Base-by-base conservation (phyloP, 257 asterid genomes). In the Solanum rostratum region DNA sequence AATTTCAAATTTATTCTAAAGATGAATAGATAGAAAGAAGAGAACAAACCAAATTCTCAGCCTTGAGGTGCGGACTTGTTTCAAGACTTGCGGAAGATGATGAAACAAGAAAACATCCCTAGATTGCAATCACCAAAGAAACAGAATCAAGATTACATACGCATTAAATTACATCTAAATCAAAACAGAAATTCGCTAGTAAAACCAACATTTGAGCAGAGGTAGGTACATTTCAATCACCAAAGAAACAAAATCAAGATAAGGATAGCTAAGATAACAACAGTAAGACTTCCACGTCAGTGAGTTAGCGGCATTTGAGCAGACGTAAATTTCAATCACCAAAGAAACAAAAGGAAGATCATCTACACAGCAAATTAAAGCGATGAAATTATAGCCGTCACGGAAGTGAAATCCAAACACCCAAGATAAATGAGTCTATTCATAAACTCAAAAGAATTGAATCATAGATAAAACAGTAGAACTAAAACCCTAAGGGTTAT, bases 61-160 rank as follows among this genome's bases (percentile, higher is more conserved):
- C 98, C 89, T 90, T 95, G 79, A 94, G 90, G 84, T 93, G 98
- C 18, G 95, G 97, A 74, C 92, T 91, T 62, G 93, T 89, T 84
- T 96, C 99, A 53, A 92, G 83, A 90, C 91, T 95, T 65, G 87
- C 84, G 24, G 96, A 90, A 68, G 93, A 84, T 3, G 98, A 96
- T 1, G 99, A 92, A 85, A 94, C 94, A 87, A 97, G 97, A 92
- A 96, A 96, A 83, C 92, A 91, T 19, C 98, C 98, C 99, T 96
- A 86, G 41, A 50, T 9, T 81, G 71, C 24, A 87, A 78, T 69
- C 79, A 20, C 79, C 52, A 69, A 39, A 69, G 79, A 69, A 69
- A 69, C 29, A 69, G 16, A 69, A 19, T 69, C 79, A 69, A 39
- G 29, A 19, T 69, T 69, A 69, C 30, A 39, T 5, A 5, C 29